These are phyloP conservation scores for Fraxinus dipetala DNA, from an alignment of 305 asterid genomes.

Conservation along the genomic window DNA sequence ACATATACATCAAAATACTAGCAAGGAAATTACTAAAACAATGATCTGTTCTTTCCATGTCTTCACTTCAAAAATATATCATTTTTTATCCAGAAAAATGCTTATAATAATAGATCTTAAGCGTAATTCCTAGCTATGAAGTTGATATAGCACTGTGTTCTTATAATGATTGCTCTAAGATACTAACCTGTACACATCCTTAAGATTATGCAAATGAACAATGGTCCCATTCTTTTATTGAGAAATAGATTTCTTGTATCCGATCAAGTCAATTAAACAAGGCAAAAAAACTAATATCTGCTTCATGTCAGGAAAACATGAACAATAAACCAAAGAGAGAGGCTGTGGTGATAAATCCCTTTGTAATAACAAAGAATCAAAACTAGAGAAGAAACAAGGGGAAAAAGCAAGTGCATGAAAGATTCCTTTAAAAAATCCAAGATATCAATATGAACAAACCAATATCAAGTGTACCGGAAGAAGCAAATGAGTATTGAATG, in stretches of 20 bases:
- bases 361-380: neutral
- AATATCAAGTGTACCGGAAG: neutral
- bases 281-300: neutral
- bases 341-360: neutral
- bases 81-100: neutral
- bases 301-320: neutral
- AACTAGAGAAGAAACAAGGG: neutral
- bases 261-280: constrained; percentile 2
- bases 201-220: neutral
- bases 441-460: neutral
- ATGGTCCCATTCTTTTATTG: neutral
- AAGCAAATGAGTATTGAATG: neutral
- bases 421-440: neutral
- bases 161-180: neutral
- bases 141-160: neutral
- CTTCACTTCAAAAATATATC: neutral
- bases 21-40: neutral
- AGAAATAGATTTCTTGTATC: neutral
- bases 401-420: neutral
- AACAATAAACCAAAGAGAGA: neutral
- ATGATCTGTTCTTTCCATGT: neutral
- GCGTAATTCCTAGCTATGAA: neutral
- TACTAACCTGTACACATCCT: neutral
- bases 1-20: neutral
- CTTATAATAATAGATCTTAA: neutral